These are phyloP conservation scores for Phytophthora multivora DNA, from an alignment of 352 stramenopile genomes.

Conservation along the genomic window DNA sequence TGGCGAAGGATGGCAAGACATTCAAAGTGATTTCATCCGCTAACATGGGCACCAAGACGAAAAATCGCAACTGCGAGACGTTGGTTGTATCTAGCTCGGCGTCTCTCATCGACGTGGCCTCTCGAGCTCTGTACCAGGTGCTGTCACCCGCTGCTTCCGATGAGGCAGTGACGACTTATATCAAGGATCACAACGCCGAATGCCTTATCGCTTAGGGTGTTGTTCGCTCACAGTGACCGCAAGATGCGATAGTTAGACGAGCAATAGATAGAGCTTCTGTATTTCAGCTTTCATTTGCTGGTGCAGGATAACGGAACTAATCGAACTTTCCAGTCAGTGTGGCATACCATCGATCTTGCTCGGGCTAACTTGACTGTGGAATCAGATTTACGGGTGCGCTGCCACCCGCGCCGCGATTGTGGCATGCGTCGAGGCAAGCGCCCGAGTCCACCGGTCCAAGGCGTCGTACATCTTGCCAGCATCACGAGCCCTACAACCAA, in stretches of 20 bases:
- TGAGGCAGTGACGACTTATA: slow-evolving; percentile 26
- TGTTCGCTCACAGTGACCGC: background rate
- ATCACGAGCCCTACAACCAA: slow-evolving; percentile 43
- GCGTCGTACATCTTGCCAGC: slow-evolving; percentile 74
- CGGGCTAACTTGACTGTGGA: slow-evolving; percentile 3
- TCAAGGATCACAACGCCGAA: slow-evolving; percentile 31
- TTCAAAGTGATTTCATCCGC: slow-evolving; percentile 22
- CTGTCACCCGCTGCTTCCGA: slow-evolving; percentile 9
- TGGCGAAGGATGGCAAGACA: slow-evolving; percentile 1
- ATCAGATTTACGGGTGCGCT: slow-evolving; percentile 25
- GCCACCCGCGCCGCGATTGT: slow-evolving; percentile 46
- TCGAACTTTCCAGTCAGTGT: slow-evolving; percentile 13
- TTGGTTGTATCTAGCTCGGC: slow-evolving; percentile 28
- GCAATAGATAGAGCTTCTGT: slow-evolving; percentile 45
- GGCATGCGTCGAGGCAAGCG: slow-evolving; percentile 57
- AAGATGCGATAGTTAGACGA: slow-evolving; percentile 4
- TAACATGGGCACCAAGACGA: slow-evolving; percentile 16
- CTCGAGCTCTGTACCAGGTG: slow-evolving; percentile 32
- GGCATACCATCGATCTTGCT: slow-evolving; percentile 2
- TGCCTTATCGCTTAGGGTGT: slow-evolving; percentile 16
- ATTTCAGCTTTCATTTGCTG: slow-evolving; percentile 31
- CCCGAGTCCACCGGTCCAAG: slow-evolving; percentile 62
- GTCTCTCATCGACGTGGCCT: slow-evolving; percentile 20
- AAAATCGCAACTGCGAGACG: slow-evolving; percentile 35
- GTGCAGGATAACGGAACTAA: slow-evolving; percentile 9